Percentiles rank a stretch among this genome's conserved stretches.
These are phyloP conservation scores for Fusarium sublunatum DNA, from an alignment of 2,329 filamentous ascomycete genomes.

Conservation along the genomic window DNA sequence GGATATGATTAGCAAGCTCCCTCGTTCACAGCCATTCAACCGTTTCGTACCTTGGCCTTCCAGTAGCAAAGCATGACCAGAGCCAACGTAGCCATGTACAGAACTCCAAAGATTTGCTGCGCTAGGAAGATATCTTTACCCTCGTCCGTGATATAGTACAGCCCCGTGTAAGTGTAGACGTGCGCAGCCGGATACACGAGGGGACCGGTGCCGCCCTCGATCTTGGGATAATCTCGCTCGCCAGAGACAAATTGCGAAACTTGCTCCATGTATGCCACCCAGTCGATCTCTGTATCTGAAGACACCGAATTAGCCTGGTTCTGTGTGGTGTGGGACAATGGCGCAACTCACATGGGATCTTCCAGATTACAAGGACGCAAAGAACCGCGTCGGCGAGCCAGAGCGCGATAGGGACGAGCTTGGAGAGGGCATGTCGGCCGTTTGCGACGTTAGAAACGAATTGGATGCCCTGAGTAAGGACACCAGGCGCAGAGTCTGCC, in stretches of 20 bases:
- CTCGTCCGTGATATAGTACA: slow-evolving; percentile 81
- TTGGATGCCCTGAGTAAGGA: slow-evolving; percentile 44
- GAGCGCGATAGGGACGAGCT: slow-evolving; percentile 68
- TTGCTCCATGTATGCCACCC: slow-evolving; percentile 97
- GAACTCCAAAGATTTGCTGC: slow-evolving; percentile 82
- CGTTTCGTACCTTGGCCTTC: slow-evolving; percentile 69
- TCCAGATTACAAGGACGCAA: slow-evolving; percentile 80
- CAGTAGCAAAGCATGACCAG: slow-evolving; percentile 87
- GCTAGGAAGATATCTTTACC: slow-evolving; percentile 81
- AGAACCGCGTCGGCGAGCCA: slow-evolving; percentile 77
- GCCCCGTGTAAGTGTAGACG: slow-evolving; percentile 86
- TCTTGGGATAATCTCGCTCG: slow-evolving; percentile 87
- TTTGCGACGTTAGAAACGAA: slow-evolving; percentile 58
- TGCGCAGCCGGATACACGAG: slow-evolving; percentile 95
- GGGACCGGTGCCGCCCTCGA: slow-evolving; percentile 89
- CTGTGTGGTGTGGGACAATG: background rate
- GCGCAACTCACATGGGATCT: slow-evolving; percentile 77
- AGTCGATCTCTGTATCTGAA: slow-evolving; percentile 95
- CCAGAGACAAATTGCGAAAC: slow-evolving; percentile 81
- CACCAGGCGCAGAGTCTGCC: slow-evolving; percentile 43
- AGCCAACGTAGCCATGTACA: slow-evolving; percentile 81
- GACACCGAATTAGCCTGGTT: slow-evolving; percentile 16
- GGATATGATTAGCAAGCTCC: slow-evolving; percentile 4
- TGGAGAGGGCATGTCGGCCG: slow-evolving; percentile 62
- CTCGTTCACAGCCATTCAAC: background rate